Base-by-base conservation (phyloP, 441 rosid genomes). In the Raphanus hybrid region DNA sequence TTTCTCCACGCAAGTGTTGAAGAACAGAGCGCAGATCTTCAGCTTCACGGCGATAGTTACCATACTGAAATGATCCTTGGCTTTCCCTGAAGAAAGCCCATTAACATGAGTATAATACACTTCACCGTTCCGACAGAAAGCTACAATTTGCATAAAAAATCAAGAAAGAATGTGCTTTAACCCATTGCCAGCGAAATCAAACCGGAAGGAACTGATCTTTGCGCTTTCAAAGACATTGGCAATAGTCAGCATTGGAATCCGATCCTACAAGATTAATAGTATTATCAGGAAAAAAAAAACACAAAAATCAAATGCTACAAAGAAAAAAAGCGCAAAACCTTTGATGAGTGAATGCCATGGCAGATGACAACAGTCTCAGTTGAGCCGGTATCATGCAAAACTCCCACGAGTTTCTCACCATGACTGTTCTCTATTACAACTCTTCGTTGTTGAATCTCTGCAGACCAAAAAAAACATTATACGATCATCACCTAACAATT, bases 171-270 rank as follows among this genome's bases (percentile, higher is more conserved):
- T 35, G 41, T 45, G 74, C 2, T 23, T 74, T 80, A 74, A 89
- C 96, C 97, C 97, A 62, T 93, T 92, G 69, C 98, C 97, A 34
- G 97, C 82, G 79, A 94, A 94, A 75, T 92, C 97, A 71, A 91
- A 92, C 65, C 97, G 91, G 69, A 87, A 94, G 27, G 91, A 87
- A 54, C 82, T 85, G 69, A 82, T 88, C 82, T 87, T 92, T 3
- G 82, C 81, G 70, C 78, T 77, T 74, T 84, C 88, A 59, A 94
- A 48, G 20, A 85, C 83, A 74, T 73, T 69, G 1, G 94, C 89
- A 69, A 94, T 84, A 55, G 75, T 89, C 76, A 77, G 77, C 96
- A 92, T 91, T 3, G 98, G 97, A 68, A 89, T 86, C 62, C 86
- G 84, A 27, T 90, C 91, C 98, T 94, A 74, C 3, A 70, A 50